These are phyloP conservation scores for Colletotrichum destructivum DNA, from an alignment of 2,329 filamentous ascomycete genomes.

Conservation along the genomic window DNA sequence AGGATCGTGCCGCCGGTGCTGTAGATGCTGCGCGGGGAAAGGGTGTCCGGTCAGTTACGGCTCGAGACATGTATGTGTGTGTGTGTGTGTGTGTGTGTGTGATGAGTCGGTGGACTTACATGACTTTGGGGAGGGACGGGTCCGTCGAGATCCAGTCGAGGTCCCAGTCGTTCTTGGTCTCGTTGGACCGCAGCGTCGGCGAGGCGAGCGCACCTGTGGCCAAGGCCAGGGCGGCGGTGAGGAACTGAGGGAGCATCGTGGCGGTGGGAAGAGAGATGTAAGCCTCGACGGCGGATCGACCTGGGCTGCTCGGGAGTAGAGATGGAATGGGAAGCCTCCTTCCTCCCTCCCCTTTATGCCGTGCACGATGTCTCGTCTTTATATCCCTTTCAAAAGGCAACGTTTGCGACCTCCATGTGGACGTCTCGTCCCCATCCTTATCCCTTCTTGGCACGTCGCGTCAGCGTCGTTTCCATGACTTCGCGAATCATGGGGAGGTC, in stretches of 20 bases:
- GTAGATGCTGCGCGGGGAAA: slow-evolving; percentile 40
- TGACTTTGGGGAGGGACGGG: slow-evolving; percentile 48
- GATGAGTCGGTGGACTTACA: slow-evolving; percentile 40
- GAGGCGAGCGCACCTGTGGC: not conserved
- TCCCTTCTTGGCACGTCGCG: not conserved
- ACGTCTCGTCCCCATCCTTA: no score
- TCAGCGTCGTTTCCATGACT: not conserved
- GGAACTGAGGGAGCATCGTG: not conserved
- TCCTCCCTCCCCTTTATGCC: no score
- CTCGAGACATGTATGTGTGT: not conserved
- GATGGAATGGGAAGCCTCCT: not conserved
- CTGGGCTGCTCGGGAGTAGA: not conserved
- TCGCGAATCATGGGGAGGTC: not conserved
- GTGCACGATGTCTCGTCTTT: not conserved
- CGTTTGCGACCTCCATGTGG: not conserved
- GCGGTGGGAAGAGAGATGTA: no score
- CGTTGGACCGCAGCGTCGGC: not conserved
- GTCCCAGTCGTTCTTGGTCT: slow-evolving; percentile 10
- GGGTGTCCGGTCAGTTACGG: not conserved
- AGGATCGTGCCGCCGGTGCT: slow-evolving; percentile 51
- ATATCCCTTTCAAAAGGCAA: not conserved
- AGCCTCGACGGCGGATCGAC: not conserved
- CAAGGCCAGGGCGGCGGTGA: not conserved
- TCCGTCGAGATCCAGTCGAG: slow-evolving; percentile 48
- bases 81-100: no score